phyloP scores from a whole-genome alignment of 441 rosid species.

The Pelargonium fulgidum region DNA sequence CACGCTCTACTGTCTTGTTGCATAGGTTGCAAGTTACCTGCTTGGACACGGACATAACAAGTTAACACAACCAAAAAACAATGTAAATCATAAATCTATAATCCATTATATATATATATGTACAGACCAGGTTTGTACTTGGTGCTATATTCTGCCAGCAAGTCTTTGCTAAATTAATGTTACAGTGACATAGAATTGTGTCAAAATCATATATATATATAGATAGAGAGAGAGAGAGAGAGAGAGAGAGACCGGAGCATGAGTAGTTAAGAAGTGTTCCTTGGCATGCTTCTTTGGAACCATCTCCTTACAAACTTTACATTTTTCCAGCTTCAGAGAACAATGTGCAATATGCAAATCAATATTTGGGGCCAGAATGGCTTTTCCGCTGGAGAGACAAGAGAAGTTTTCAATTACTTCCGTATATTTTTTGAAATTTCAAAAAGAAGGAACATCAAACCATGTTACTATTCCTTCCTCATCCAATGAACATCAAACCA shows the following conservation, averaged over 20 bases:
- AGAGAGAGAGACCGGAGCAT: constrained; percentile 63
- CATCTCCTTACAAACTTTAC: constrained; percentile 91
- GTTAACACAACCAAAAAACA: too few species aligned
- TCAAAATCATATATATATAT: background rate
- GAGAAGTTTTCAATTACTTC: constrained; percentile 2
- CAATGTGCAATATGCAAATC: constrained; percentile 88
- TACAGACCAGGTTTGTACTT: background rate
- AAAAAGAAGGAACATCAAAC: background rate
- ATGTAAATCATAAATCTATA: background rate
- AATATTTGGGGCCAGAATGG: constrained; percentile 65
- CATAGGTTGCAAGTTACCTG: too few species aligned
- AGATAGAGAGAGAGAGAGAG: too few species aligned
- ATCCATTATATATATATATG: background rate
- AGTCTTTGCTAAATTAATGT: background rate
- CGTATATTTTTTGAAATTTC: too few species aligned
- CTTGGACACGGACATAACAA: too few species aligned
- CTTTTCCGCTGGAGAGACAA: constrained; percentile 57
- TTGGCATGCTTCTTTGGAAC: constrained; percentile 70
- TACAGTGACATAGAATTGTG: background rate
- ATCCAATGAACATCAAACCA: too few species aligned
- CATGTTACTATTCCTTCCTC: background rate
- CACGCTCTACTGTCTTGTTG: too few species aligned
- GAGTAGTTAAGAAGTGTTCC: constrained; percentile 74
- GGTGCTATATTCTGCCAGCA: background rate
- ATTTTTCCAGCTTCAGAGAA: constrained; percentile 75